Base-by-base conservation (phyloP, 2,329 filamentous ascomycete species). In the Pseudogymnoascus verrucosus region DNA sequence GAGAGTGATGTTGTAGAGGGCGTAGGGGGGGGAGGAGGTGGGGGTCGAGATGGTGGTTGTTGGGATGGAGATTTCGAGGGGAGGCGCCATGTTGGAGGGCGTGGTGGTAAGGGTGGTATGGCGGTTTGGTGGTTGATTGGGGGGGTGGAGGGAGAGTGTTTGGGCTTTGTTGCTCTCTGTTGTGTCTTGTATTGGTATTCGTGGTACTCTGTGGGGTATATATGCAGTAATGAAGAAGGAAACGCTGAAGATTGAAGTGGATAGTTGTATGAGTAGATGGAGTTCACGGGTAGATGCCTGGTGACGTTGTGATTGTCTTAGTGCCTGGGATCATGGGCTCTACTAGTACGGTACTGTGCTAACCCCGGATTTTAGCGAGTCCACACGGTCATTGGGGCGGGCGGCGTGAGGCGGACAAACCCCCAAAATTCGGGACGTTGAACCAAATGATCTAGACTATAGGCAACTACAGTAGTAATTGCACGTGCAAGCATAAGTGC, bases 1-100 rank as follows among this genome's bases (percentile, higher is more conserved):
- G 65, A 95, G 80, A 21, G 85, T 87, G 74, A 93, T 88, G 74
- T 90, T 90, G 79, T 93, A 93, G 67, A 88, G 82, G 0, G 89
- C 93, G 75, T 86, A 91, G 66, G 82, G 79, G 67, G 82, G 80
- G 67, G 81, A 78, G 67, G 80, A 79, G 64, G 81, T 77, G 62
- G 78, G 65, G 2, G 74, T 74, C 62, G 81, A 79, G 64, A 84
- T 75, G 67, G 83, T 86, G 60, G 86, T 87, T n/a, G 84, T 84
- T 10, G 85, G 85, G 68, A 89, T 88, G 65, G 83, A 84, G 72
- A 89, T 86, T 72, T 89, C 85, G 72, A 83, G 80, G 40, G 86
- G 84, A 62, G 86, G 85, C 66, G 84, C 83, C 86, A 88, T 88
- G 23, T 21, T 12, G 44, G 26, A 10, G 21, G 44, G 11, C 19